phyloP scores from a whole-genome alignment of 2,329 filamentous ascomycete species.

The Albophoma yamanashiensis region DNA sequence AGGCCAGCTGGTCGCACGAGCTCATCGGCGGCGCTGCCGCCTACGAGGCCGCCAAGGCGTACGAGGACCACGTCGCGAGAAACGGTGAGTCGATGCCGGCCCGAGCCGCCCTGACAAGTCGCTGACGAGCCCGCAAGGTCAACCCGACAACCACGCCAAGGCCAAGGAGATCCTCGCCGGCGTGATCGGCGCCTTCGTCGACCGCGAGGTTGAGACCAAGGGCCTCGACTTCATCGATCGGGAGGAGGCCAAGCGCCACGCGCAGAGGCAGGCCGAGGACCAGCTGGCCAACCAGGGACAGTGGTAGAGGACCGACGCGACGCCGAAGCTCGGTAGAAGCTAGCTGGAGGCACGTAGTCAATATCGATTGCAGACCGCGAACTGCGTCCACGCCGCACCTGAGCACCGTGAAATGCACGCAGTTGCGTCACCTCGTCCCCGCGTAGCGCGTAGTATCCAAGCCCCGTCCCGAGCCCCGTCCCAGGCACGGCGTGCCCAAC shows the following conservation, averaged over 20 bases:
- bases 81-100: slow-evolving; percentile 9
- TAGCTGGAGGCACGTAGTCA: neutral
- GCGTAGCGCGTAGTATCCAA: neutral
- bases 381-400: neutral
- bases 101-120: neutral
- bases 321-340: neutral
- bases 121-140: slow-evolving; percentile 7
- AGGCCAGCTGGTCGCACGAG: slow-evolving; percentile 19
- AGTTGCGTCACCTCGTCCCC: neutral
- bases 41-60: slow-evolving; percentile 19
- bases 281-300: slow-evolving; percentile 9
- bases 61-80: slow-evolving; percentile 15
- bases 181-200: slow-evolving; percentile 18
- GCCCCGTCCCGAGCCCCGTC: too few species aligned
- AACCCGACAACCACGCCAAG: slow-evolving; percentile 14
- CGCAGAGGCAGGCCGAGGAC: slow-evolving; percentile 12
- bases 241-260: slow-evolving; percentile 18
- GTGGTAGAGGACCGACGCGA: neutral
- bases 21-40: slow-evolving; percentile 19
- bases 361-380: neutral
- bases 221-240: slow-evolving; percentile 16
- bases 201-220: slow-evolving; percentile 18
- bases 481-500: neutral
- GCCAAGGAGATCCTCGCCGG: slow-evolving; percentile 19
- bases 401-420: neutral